Percentiles rank a stretch among this genome's conserved stretches.
These are phyloP conservation scores for Exophiala sp. DNA, from an alignment of 2,329 filamentous ascomycete genomes.

Conservation along the genomic window DNA sequence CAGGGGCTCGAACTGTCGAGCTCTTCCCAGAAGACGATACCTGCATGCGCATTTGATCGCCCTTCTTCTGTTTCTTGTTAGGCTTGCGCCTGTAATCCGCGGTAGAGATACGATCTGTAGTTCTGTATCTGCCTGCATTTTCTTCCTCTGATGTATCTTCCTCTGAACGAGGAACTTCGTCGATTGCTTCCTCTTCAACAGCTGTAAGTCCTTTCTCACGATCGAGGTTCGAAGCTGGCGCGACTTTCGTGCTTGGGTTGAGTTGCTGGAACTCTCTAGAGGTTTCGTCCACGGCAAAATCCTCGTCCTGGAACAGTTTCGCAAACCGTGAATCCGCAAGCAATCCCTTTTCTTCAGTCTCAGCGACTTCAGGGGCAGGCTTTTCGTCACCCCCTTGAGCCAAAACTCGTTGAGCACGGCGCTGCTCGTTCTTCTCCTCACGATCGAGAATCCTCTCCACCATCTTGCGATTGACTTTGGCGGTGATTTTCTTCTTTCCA, in stretches of 20 bases:
- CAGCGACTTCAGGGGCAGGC: slow-evolving; percentile 32
- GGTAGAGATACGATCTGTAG: slow-evolving; percentile 48
- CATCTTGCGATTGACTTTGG: slow-evolving; percentile 78
- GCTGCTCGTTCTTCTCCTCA: slow-evolving; percentile 55
- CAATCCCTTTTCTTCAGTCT: slow-evolving; percentile 52
- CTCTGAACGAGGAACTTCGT: slow-evolving; percentile 46
- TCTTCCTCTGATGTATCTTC: slow-evolving; percentile 36
- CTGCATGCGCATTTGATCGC: slow-evolving; percentile 51
- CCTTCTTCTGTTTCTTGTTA: slow-evolving; percentile 46
- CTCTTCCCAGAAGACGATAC: slow-evolving; percentile 51
- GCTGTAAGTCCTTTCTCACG: slow-evolving; percentile 56
- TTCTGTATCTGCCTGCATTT: slow-evolving; percentile 32
- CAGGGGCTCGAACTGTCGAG: slow-evolving; percentile 33
- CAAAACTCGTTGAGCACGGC: slow-evolving; percentile 45
- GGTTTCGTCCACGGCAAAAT: slow-evolving; percentile 86
- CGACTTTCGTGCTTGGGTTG: slow-evolving; percentile 73
- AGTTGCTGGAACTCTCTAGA: slow-evolving; percentile 81
- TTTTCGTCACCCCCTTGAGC: slow-evolving; percentile 56
- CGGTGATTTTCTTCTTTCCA: slow-evolving; percentile 82
- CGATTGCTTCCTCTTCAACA: slow-evolving; percentile 59
- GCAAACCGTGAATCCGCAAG: slow-evolving; percentile 84
- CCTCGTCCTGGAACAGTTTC: slow-evolving; percentile 85
- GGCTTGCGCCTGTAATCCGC: slow-evolving; percentile 49
- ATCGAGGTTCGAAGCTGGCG: slow-evolving; percentile 26
- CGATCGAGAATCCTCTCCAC: slow-evolving; percentile 60